Percentiles rank a stretch among this genome's conserved stretches.
Conservation (phyloP, 768 basidiomycete species). For the Leucocoprinus sp. region DNA sequence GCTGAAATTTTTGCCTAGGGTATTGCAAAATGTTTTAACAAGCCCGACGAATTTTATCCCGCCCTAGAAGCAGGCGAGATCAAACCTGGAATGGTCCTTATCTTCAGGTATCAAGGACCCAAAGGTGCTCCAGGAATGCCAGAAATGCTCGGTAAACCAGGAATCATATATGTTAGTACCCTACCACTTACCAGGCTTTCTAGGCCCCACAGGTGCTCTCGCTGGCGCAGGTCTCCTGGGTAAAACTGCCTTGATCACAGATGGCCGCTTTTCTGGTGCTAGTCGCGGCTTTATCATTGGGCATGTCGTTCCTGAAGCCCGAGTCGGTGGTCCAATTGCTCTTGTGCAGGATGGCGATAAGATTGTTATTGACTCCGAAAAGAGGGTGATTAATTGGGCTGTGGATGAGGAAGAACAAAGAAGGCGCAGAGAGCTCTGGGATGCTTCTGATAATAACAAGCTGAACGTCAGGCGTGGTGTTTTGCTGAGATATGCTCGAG, state of each 20-base stretch:
- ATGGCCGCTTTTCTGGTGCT: conserved; percentile 86
- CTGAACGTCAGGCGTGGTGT: conserved; percentile 69
- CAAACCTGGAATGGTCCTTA: conserved; percentile 64
- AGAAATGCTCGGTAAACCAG: conserved; percentile 44
- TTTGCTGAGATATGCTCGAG: conserved; percentile 73
- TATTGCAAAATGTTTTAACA: conserved; percentile 72
- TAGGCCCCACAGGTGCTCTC: conserved; percentile 75
- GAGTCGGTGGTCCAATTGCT: conserved; percentile 80
- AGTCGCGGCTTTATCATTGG: conserved; percentile 50
- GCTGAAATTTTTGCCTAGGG: conserved; percentile 34
- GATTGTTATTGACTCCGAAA: conserved; percentile 66
- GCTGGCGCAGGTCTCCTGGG: conserved; percentile 77
- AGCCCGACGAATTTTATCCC: conserved; percentile 63
- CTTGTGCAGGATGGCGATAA: conserved; percentile 78
- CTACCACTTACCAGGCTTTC: not conserved
- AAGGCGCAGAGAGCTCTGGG: conserved; percentile 58
- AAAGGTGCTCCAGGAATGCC: conserved; percentile 93
- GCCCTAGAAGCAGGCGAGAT: conserved; percentile 70
- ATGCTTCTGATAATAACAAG: conserved; percentile 51
- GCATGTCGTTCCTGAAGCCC: conserved; percentile 54
- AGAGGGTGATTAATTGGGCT: conserved; percentile 60
- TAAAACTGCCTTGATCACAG: conserved; percentile 77
- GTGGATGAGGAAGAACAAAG: conserved; percentile 61
- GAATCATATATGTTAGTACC: not conserved
- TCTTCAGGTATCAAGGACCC: conserved; percentile 85